A percentile compares a stretch with the other conserved stretches of the same genome.
Conservation (phyloP, 352 stramenopile species). For the Phytophthora pinifolia region DNA sequence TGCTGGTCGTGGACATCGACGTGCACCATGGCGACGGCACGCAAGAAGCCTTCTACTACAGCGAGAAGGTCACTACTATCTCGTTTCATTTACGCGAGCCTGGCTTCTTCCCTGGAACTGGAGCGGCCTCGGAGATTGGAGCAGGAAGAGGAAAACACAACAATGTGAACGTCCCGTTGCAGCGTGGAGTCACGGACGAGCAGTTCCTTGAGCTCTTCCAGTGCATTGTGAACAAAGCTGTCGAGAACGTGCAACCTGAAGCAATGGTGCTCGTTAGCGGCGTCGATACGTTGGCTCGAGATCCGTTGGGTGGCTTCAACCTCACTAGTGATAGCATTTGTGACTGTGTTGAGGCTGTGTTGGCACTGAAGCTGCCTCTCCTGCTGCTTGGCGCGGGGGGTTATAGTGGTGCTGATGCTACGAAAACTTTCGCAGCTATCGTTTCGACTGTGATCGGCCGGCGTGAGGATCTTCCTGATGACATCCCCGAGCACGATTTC, state of each 20-base stretch:
- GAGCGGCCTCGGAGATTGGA: conserved; percentile 27
- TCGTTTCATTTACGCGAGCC: conserved; percentile 55
- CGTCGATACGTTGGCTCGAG: conserved; percentile 59
- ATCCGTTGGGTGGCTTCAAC: conserved; percentile 51
- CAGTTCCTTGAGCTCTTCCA: conserved; percentile 55
- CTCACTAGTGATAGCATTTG: conserved; percentile 42
- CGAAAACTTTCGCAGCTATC: conserved; percentile 48
- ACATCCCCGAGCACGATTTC: conserved; percentile 60
- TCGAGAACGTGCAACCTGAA: conserved; percentile 42
- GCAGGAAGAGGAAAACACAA: conserved; percentile 34
- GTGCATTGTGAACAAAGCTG: conserved; percentile 36
- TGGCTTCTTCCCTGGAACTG: conserved; percentile 56
- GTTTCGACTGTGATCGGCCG: conserved; percentile 47
- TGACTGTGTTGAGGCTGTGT: conserved; percentile 33
- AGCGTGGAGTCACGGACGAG: conserved; percentile 49
- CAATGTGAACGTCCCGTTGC: conserved; percentile 69
- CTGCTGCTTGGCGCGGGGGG: conserved; percentile 65
- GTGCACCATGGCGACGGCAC: conserved; percentile 65
- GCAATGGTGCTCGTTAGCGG: conserved; percentile 65
- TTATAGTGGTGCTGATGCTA: conserved; percentile 65
- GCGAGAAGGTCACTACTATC: conserved; percentile 42
- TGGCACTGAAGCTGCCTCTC: conserved; percentile 38
- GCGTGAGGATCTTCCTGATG: conserved; percentile 17
- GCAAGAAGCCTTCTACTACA: conserved; percentile 63
- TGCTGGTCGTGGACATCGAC: conserved; percentile 62